Evolutionary conservation across 2,329 filamentous ascomycete genomes (phyloP), one percentile per base, ranked within the genome.

Genomic region (Ophiostoma himal-ulmi): DNA sequence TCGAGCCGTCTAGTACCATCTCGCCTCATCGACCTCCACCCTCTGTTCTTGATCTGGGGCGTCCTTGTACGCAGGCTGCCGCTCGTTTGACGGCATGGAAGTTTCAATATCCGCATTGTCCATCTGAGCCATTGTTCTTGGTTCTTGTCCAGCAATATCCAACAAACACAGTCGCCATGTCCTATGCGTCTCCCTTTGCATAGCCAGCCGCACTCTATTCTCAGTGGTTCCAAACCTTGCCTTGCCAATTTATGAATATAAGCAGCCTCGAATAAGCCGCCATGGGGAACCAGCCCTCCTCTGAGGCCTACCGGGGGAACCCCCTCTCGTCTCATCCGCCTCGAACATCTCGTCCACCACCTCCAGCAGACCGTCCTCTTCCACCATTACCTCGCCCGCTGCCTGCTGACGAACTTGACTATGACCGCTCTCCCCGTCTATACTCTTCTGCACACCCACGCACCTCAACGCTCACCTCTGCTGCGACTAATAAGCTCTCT

Each of bases 241-340:
- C 65, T 66, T 69, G 60, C 70, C 30, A 30, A 30, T 30, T 30
- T 30, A 30, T 30, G 72, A 68, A 57, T 22, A 13, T 20, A 13
- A 70, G 44, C 44, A 48, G 17, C 1, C 17, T 7, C 44, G 17
- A 48, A 48, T 48, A 48, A 69, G 67, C 72, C 75, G 78, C 70
- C 74, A 86, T 86, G 84, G 84, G 84, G 70, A 86, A 86, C 76
- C 77, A 79, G 65, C 77, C 82, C 70, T 86, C 83, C 64, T 77
- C 80, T 74, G 81, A 84, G 77, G 79, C 57, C 22, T 62, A 30
- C 26, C 57, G 57, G 26, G 57, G 26, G 26, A 17, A 30, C 13
- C 57, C 57, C 26, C 57, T 79, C 76, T 67, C 39, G 30, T 74
- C 74, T 73, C 78, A 76, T 71, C 79, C 76, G 75, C 71, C 78